These are phyloP conservation scores for Nepenthes mirabilis DNA, from an alignment of 148 eudicot species.

Conservation along the genomic window DNA sequence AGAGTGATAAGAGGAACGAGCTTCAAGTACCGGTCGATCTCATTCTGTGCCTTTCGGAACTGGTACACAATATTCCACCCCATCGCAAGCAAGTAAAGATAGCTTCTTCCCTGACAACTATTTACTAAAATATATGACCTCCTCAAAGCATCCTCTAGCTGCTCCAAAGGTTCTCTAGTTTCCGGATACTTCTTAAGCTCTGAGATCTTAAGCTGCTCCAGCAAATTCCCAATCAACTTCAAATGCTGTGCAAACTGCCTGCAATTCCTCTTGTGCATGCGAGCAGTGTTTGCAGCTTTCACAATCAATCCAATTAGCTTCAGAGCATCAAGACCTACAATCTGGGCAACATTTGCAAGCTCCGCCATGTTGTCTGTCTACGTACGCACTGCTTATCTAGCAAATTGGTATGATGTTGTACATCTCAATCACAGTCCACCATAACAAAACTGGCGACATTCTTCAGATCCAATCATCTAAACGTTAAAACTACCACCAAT, in stretches of 20 bases:
- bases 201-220: conserved; percentile 27
- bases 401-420: not conserved
- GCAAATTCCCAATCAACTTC: conserved; percentile 31
- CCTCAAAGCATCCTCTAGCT: conserved; percentile 29
- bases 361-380: conserved; percentile 4
- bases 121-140: conserved; percentile 24
- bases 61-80: conserved; percentile 39
- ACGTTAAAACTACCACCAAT: too few relatives aligned
- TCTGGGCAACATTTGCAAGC: conserved; percentile 17
- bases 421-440: not conserved
- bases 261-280: conserved; percentile 32
- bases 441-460: too few relatives aligned
- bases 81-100: conserved; percentile 30
- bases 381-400: not conserved
- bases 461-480: too few relatives aligned
- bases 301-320: conserved; percentile 24
- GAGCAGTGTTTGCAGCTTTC: conserved; percentile 19
- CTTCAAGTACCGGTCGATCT: conserved; percentile 31
- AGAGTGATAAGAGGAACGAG: conserved; percentile 27
- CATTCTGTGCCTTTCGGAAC: conserved; percentile 27
- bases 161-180: conserved; percentile 31
- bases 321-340: conserved; percentile 21
- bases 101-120: conserved; percentile 25
- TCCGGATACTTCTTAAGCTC: conserved; percentile 28
- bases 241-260: conserved; percentile 24